These are phyloP conservation scores for Fusarium tricinctum DNA, from an alignment of 2,329 filamentous ascomycete species.

Conservation along the genomic window DNA sequence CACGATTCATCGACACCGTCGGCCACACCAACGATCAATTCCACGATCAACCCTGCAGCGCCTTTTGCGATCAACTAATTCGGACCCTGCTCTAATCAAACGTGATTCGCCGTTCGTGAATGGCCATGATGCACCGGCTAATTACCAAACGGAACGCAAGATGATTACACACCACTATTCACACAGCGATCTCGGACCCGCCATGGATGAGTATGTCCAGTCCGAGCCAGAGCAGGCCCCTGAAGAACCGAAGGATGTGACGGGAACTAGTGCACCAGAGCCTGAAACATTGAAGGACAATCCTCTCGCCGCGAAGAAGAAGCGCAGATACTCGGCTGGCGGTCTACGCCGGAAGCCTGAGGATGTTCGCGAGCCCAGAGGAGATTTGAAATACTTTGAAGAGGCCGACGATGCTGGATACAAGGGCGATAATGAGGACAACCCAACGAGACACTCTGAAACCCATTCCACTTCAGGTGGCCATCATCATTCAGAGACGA, in stretches of 20 bases:
- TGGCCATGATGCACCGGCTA: not conserved
- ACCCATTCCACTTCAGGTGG: conserved; percentile 14
- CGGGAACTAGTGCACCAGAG: conserved; percentile 75
- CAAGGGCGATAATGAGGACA: conserved; percentile 68
- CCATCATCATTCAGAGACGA: conserved; percentile 14
- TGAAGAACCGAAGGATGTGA: conserved; percentile 65
- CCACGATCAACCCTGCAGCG: conserved; percentile 66
- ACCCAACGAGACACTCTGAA: conserved; percentile 22
- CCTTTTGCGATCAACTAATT: conserved; percentile 60
- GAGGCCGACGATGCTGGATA: conserved; percentile 89
- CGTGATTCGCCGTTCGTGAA: conserved; percentile 35
- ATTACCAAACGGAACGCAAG: conserved; percentile 24
- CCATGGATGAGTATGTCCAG: conserved; percentile 45
- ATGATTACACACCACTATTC: conserved; percentile 44
- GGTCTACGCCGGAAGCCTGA: conserved; percentile 81
- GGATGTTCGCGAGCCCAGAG: conserved; percentile 77
- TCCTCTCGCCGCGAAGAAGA: conserved; percentile 61
- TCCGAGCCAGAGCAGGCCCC: conserved; percentile 55
- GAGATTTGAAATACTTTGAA: conserved; percentile 91
- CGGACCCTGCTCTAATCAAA: conserved; percentile 58
- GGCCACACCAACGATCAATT: conserved; percentile 76
- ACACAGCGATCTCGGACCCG: conserved; percentile 54
- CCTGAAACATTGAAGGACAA: conserved; percentile 66
- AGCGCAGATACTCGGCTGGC: conserved; percentile 87
- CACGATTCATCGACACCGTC: conserved; percentile 81